Evolutionary conservation across 208 protist genomes (phyloP).

Genomic region (Trypanosoma congolense): DNA sequence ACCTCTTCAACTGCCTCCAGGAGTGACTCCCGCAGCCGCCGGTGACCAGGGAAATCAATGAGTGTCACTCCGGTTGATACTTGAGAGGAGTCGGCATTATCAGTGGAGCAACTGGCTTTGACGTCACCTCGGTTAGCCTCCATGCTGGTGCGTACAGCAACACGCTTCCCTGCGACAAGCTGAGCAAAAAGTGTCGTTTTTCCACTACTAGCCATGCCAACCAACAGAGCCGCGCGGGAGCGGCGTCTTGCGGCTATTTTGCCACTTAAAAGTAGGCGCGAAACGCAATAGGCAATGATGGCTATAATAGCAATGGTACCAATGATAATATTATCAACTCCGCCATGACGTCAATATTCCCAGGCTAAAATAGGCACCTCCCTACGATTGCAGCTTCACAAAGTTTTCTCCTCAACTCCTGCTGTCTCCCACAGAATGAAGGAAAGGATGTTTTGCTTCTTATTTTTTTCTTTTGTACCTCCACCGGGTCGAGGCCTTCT

Average conservation of each 20-base stretch:
- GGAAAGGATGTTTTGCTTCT: too few relatives aligned
- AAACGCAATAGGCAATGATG: constrained; percentile 16
- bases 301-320: constrained; percentile 15
- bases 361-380: too few relatives aligned
- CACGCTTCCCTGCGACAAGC: constrained; percentile 24
- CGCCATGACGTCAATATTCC: too few relatives aligned
- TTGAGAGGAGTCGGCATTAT: neutral
- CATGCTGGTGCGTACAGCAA: constrained; percentile 60
- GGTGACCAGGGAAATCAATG: constrained; percentile 79
- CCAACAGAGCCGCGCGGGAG: constrained; percentile 33
- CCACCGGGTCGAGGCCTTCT: too few relatives aligned
- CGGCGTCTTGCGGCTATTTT: constrained; percentile 10
- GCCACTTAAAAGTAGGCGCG: constrained; percentile 6
- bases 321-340: too few relatives aligned
- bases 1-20: constrained; percentile 41
- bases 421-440: too few relatives aligned
- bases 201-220: constrained; percentile 62
- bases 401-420: too few relatives aligned
- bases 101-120: neutral
- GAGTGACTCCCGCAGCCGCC: constrained; percentile 55
- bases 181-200: constrained; percentile 80
- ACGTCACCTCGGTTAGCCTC: constrained; percentile 35
- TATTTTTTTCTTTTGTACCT: too few relatives aligned
- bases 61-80: constrained; percentile 11
- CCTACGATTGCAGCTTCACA: too few relatives aligned